Base-by-base conservation (phyloP, 768 basidiomycete species). In the Leccinellum albellum region DNA sequence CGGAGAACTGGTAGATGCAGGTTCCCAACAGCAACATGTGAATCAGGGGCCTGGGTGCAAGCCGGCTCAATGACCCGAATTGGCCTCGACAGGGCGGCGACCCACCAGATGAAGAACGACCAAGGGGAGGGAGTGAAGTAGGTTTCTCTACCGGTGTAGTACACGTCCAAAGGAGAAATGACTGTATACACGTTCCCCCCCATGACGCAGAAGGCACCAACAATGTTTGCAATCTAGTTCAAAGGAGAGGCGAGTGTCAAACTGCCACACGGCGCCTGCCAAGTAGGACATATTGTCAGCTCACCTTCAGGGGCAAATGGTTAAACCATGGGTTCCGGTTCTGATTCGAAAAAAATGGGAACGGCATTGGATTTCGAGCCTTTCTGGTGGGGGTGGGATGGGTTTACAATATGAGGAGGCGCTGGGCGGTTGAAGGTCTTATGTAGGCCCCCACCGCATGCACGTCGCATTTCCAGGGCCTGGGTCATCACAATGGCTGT, bases 101-200 rank as follows among this genome's bases (percentile, higher is more conserved):
- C 77, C 44, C 56, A 82, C 84, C 85, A 87, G 61, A 85, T 78
- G 68, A 79, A 78, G 72, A 83, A 86, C 15, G 82, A 79, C 75
- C 81, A 87, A 15, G 78, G 72, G 1, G 82, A 81, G 1, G 87
- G 87, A 1, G 87, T 88, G 58, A 88, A 77, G 73, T 86, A 88
- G 4, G 87, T 88, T 59, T 81, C 79, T 68, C 80, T 82, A 26
- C 79, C 79, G 3, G 69, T 64, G 58, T 73, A 73, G 67, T 82
- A 83, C 29, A 74, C 69, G 47, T 75, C 78, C 58, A 71, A 74
- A 6, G 83, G 83, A 32, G 80, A 81, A 12, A 83, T 80, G 56
- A 87, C 76, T 29, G 79, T 77, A 73, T 82, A 85, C 56, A 85
- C 76, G 68, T 86, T 86, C 50, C 79, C 79, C 24, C 82, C 85